Base-by-base conservation (phyloP, 495 filamentous ascomycete genomes). In the Talaromyces trachyspermus region DNA sequence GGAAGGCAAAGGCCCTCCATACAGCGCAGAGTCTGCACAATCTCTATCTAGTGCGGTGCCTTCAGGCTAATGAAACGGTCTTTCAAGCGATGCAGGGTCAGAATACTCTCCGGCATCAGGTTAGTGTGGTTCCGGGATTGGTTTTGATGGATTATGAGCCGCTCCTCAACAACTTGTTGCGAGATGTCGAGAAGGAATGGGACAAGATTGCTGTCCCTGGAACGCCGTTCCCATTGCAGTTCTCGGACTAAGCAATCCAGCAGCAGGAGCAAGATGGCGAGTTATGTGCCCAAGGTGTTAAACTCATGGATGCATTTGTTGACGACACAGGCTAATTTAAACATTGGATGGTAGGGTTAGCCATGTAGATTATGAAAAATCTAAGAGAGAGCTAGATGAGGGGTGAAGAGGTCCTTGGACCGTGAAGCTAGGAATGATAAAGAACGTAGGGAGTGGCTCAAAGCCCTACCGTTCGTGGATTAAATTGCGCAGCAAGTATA, bases 81-180 rank as follows among this genome's bases (percentile, higher is more conserved):
- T 59, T 59, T 48, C 44, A 55, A 51, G 54, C 56, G 24, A 50
- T 56, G 42, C 54, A 56, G 46, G 46, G 40, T 43, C 54, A 59
- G 49, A 49, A 46, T 50, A 56, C 54, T 40, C 56, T 59, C 46
- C 53, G 46, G 19, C 54, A 59, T 54, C 56, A 56, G 38, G 53
- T 52, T 37, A 59, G 53, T 48, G 56, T 56, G 41, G 38, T 54
- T 38, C 56, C 56, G 20, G 56, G 56, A 38, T 52, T 56, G 42
- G 43, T 48, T n/a, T 37, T 52, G 29, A 59, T 59, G 53, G 51
- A 59, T 45, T 59, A 59, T 48, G 56, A 59, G 48, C 56, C 56
- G 33, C 48, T 51, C 43, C 56, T 59, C 27, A 38, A 49, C 29
- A 49, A 15, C 42, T 38, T 56, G 25, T 48, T 59, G 30, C 47